Conservation (phyloP, 495 filamentous ascomycete genomes). For the Penicillium mononematosum region DNA sequence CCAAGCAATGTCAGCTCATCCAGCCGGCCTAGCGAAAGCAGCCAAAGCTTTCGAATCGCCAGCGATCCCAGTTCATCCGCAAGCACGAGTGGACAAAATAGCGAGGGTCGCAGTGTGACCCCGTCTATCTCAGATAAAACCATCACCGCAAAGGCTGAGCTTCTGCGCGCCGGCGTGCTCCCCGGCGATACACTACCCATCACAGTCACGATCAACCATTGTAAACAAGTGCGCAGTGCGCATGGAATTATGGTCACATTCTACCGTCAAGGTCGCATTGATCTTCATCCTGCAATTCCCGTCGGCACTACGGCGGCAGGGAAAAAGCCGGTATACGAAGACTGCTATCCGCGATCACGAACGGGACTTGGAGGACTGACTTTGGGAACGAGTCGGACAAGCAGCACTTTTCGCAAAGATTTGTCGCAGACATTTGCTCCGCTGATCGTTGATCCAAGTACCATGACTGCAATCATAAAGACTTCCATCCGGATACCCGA, state of each 20-base stretch:
- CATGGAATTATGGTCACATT: slow-evolving; percentile 91
- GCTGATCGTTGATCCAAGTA: slow-evolving; percentile 76
- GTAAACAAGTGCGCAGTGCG: slow-evolving; percentile 80
- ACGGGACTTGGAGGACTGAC: slow-evolving; percentile 79
- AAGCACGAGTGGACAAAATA: slow-evolving; percentile 40
- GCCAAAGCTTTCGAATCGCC: slow-evolving; percentile 50
- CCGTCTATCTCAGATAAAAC: slow-evolving; percentile 56
- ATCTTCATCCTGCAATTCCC: slow-evolving; percentile 72
- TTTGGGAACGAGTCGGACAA: slow-evolving; percentile 74
- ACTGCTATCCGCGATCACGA: slow-evolving; percentile 73
- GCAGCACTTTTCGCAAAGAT: slow-evolving; percentile 90
- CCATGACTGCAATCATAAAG: slow-evolving; percentile 72
- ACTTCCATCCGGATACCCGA: slow-evolving; percentile 83
- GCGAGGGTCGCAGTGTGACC: slow-evolving; percentile 43
- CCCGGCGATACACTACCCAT: slow-evolving; percentile 81
- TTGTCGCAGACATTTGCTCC: slow-evolving; percentile 83
- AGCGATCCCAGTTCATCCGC: slow-evolving; percentile 39
- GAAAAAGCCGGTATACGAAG: slow-evolving; percentile 71
- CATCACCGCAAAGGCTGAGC: slow-evolving; percentile 83
- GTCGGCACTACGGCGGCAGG: slow-evolving; percentile 59
- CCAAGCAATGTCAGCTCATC: slow-evolving; percentile 65
- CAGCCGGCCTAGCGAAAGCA: slow-evolving; percentile 59
- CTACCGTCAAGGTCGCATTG: slow-evolving; percentile 88
- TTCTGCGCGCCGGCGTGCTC: slow-evolving; percentile 78
- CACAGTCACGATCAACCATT: slow-evolving; percentile 79